These are phyloP conservation scores for Plasmodium vivax DNA, from an alignment of 169 alveolate genomes.

Conservation along the genomic window DNA sequence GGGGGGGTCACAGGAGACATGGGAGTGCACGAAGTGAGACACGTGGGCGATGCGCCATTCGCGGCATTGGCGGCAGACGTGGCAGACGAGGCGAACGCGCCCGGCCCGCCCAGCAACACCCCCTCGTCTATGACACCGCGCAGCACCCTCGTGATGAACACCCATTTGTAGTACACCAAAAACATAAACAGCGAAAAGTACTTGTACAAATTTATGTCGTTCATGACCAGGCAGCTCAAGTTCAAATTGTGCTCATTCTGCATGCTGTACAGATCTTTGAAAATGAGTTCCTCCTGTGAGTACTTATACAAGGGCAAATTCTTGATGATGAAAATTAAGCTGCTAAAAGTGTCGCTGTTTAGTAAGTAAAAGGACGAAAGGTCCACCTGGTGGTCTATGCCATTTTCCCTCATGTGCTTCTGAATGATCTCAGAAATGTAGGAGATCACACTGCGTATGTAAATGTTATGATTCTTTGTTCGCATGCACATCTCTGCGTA, in stretches of 20 bases:
- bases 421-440: slow-evolving; percentile 35
- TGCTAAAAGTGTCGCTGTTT: slow-evolving; percentile 52
- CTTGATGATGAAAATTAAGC: slow-evolving; percentile 42
- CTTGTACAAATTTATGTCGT: slow-evolving; percentile 65
- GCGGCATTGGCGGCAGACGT: background rate
- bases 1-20: background rate
- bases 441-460: slow-evolving; percentile 11
- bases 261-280: slow-evolving; percentile 57
- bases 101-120: background rate
- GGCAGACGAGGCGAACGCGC: background rate
- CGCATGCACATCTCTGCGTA: slow-evolving; percentile 48
- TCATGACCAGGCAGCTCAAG: slow-evolving; percentile 37
- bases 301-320: slow-evolving; percentile 61
- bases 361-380: background rate
- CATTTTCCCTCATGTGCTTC: slow-evolving; percentile 54
- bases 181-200: slow-evolving; percentile 63
- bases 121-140: slow-evolving; percentile 6
- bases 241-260: slow-evolving; percentile 50
- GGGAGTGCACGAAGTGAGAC: background rate
- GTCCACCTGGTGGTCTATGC: slow-evolving; percentile 10
- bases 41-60: background rate
- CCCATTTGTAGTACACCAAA: slow-evolving; percentile 53
- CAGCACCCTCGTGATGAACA: slow-evolving; percentile 9
- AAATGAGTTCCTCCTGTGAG: slow-evolving; percentile 53
- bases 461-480: slow-evolving; percentile 25